These are phyloP conservation scores for Barnettozyma hawaiiensis DNA, from an alignment of 1,139 yeast species.

Conservation along the genomic window DNA sequence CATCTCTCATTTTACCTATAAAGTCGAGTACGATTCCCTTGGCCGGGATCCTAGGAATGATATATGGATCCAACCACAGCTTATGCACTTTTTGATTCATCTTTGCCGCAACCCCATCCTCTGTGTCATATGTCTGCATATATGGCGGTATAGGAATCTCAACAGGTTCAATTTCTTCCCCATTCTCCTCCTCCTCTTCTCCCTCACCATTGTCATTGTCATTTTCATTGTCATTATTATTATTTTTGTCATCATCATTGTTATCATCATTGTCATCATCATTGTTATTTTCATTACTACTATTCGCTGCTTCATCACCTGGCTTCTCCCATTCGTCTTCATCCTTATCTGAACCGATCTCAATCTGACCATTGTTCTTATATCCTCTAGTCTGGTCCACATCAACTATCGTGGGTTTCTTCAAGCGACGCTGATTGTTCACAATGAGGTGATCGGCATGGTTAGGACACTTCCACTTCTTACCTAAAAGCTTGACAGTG, in stretches of 20 bases:
- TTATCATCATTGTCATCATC: slow-evolving; percentile 46
- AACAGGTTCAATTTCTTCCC: slow-evolving; percentile 30
- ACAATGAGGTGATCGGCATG: slow-evolving; percentile 57
- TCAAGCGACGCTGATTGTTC: slow-evolving; percentile 38
- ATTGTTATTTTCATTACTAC: too few relatives aligned
- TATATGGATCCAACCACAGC: slow-evolving; percentile 40
- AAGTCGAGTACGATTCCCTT: slow-evolving; percentile 72
- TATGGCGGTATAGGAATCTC: slow-evolving; percentile 41
- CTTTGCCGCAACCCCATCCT: slow-evolving; percentile 42
- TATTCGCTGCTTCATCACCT: slow-evolving; percentile 28
- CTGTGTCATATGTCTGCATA: slow-evolving; percentile 36
- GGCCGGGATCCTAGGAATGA: slow-evolving; percentile 66
- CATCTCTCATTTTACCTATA: slow-evolving; percentile 40
- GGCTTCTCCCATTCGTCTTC: slow-evolving; percentile 33
- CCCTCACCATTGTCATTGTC: slow-evolving; percentile 43
- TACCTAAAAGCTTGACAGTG: slow-evolving; percentile 69
- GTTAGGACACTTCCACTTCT: slow-evolving; percentile 91
- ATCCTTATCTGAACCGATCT: slow-evolving; percentile 38
- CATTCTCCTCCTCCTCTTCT: slow-evolving; percentile 32
- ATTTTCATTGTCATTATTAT: slow-evolving; percentile 52
- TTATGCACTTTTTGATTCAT: slow-evolving; percentile 35
- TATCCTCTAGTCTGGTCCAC: slow-evolving; percentile 56
- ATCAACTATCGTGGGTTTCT: slow-evolving; percentile 49
- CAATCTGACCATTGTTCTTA: slow-evolving; percentile 64
- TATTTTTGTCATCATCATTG: too few relatives aligned